Evolutionary conservation across 2,329 filamentous ascomycete species (phyloP), one percentile per base, ranked within the genome.

Genomic region (Geosmithia flava): DNA sequence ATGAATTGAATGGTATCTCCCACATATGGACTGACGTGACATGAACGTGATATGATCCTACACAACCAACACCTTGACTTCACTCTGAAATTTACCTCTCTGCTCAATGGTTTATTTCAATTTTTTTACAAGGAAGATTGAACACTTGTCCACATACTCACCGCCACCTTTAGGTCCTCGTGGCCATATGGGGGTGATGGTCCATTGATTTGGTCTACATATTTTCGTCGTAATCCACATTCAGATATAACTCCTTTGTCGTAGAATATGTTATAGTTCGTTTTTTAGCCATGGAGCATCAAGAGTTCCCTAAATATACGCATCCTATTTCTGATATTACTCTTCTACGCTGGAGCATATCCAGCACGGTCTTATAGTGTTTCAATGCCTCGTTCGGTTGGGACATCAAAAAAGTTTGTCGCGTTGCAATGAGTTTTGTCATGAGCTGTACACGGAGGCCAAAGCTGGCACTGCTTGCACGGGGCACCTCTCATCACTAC

Each of bases 51-150:
- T 40, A 2, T 51, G 51, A 49, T 53, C 60, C 43, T 7, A 16
- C 20, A 60, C 43, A 23, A 16, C 43, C 43, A 23, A 16, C 43
- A 59, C 77, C 81, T 85, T 82, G 75, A 76, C 81, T 86, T 85
- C 84, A 89, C 84, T 88, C 84, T 83, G 85, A 85, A 75, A 80
- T 76, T 72, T 77, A 80, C 80, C 75, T 68, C 65, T 43, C 67
- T 69, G 65, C 73, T 59, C 78, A 68, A 72, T 87, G 82, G 81
- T 81, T 70, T 75, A 73, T 80, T 79, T 85, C 83, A 84, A 87
- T 87, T 87, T 87, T 87, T 78, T 79, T 79, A 77, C 75, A 70
- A 87, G 84, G 83, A 75, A 89, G 79, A 89, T 71, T 55, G 68
- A 81, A 57, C 52, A 44, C 45, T 55, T 53, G 68, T 63, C 74